These are phyloP conservation scores for Medicago lupulina DNA, from an alignment of 306 rosid genomes.

Conservation along the genomic window DNA sequence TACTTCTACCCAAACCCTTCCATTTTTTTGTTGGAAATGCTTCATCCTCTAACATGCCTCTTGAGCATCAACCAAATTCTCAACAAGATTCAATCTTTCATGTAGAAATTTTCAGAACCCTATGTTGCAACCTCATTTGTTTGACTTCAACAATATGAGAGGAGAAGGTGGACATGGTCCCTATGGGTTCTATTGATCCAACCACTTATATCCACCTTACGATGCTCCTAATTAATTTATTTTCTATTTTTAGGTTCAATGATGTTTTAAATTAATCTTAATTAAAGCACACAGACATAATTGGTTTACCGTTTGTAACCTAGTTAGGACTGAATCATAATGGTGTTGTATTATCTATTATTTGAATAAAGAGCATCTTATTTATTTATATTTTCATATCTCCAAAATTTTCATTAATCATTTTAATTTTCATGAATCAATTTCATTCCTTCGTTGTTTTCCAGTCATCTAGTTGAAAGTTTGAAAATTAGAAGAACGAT, in stretches of 20 bases:
- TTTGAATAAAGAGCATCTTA: too few species aligned
- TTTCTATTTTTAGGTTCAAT: not conserved
- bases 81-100: not conserved
- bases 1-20: too few species aligned
- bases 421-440: not conserved
- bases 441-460: not conserved
- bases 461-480: not conserved
- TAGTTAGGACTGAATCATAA: not conserved
- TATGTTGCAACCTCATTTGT: not conserved
- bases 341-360: not conserved
- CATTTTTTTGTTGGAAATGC: too few species aligned
- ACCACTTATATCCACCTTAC: not conserved
- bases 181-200: slow-evolving; percentile 12
- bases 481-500: not conserved
- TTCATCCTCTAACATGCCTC: too few species aligned
- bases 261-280: not conserved
- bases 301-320: not conserved
- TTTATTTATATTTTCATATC: not conserved
- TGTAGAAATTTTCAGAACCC: not conserved
- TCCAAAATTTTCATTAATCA: not conserved
- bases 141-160: not conserved
- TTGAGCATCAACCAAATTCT: too few species aligned
- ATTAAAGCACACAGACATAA: not conserved
- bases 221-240: slow-evolving; percentile 23
- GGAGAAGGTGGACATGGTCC: not conserved